phyloP scores from a whole-genome alignment of 2,329 filamentous ascomycete species.

The Ambrosiella beaveri region DNA sequence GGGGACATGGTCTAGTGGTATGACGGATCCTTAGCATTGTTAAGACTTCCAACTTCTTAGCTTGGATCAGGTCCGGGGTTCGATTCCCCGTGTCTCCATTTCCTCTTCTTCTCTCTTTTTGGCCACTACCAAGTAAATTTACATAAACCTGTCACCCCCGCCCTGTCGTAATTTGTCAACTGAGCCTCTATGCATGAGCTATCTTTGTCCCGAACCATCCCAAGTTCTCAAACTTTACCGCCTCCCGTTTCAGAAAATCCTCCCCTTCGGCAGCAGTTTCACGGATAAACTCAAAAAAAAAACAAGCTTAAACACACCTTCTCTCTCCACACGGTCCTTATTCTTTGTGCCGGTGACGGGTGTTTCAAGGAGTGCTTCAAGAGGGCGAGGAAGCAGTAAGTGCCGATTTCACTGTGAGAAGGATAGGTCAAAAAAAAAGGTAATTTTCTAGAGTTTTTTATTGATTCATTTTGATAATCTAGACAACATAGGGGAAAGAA shows the following conservation, averaged over 20 bases:
- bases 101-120: background rate
- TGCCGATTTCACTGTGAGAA: too few relatives aligned
- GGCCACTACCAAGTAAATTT: background rate
- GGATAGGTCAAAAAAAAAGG: too few relatives aligned
- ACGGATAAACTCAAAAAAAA: background rate
- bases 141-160: background rate
- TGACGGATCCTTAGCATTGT: constrained; percentile 12
- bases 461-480: too few relatives aligned
- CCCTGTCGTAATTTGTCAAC: background rate
- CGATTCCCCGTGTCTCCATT: constrained; percentile 10
- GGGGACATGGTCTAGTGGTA: constrained; percentile 8
- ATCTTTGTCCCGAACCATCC: background rate
- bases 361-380: too few relatives aligned
- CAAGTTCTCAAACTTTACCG: background rate
- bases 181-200: background rate
- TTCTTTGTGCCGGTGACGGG: too few relatives aligned
- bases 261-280: background rate
- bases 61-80: constrained; percentile 12
- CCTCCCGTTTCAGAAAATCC: background rate
- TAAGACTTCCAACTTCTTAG: background rate
- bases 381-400: too few relatives aligned
- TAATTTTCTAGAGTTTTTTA: too few relatives aligned
- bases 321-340: too few relatives aligned
- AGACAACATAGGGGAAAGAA: too few relatives aligned
- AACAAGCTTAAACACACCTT: background rate